These are phyloP conservation scores for Moricandia moricandioides DNA, from an alignment of 345 rosid species.

Conservation along the genomic window DNA sequence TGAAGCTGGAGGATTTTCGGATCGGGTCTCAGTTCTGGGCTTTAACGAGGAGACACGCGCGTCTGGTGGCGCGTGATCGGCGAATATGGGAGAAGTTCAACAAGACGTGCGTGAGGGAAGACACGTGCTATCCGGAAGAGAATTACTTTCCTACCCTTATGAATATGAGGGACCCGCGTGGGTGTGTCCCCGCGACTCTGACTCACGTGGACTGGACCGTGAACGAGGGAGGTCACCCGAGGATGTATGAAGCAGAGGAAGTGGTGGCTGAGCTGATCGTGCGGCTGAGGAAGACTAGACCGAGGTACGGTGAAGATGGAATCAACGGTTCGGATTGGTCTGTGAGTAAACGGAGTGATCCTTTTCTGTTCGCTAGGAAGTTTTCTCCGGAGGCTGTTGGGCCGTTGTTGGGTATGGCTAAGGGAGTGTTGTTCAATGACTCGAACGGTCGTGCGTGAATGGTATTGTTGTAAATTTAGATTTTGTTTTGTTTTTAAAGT, in stretches of 20 bases:
- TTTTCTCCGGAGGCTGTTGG: constrained; percentile 45
- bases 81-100: constrained; percentile 61
- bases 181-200: constrained; percentile 58
- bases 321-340: constrained; percentile 45
- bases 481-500: background rate
- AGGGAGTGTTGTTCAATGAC: constrained; percentile 53
- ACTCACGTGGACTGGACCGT: constrained; percentile 81
- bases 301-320: constrained; percentile 55
- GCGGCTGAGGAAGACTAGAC: constrained; percentile 40
- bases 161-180: constrained; percentile 59
- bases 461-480: constrained; percentile 42
- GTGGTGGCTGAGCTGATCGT: constrained; percentile 54
- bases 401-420: constrained; percentile 49
- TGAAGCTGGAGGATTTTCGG: constrained; percentile 62
- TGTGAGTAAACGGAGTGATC: constrained; percentile 33
- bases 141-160: constrained; percentile 77
- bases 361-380: constrained; percentile 70
- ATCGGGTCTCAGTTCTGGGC: constrained; percentile 92
- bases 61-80: constrained; percentile 55
- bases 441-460: constrained; percentile 19
- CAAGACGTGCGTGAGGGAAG: constrained; percentile 48
- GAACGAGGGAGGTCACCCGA: constrained; percentile 60
- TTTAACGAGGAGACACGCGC: constrained; percentile 66
- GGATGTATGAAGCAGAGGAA: constrained; percentile 46
- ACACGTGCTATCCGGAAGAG: constrained; percentile 72